These are phyloP conservation scores for Diplotaxis tenuifolia DNA, from an alignment of 345 rosid species.

Conservation along the genomic window DNA sequence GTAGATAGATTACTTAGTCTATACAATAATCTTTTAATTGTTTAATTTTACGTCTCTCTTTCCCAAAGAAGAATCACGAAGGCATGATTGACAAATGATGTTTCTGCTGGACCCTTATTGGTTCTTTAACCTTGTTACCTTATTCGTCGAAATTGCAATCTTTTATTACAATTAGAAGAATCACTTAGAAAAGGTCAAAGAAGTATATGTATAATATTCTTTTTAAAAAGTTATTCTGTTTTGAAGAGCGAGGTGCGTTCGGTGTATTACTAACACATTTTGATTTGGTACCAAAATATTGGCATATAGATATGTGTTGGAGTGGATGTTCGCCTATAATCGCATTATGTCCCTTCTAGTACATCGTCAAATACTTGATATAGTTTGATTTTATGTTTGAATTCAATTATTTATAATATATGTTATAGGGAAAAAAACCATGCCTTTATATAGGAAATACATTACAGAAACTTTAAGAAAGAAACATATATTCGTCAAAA, in stretches of 20 bases:
- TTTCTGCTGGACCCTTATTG: conserved; percentile 13
- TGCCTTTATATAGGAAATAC: background rate
- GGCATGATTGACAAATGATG: conserved; percentile 32
- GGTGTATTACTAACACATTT: conserved; percentile 16
- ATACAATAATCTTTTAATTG: background rate
- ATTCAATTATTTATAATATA: background rate
- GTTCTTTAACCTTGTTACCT: conserved; percentile 21
- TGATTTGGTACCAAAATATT: conserved; percentile 12
- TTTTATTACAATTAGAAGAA: background rate
- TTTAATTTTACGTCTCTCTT: background rate
- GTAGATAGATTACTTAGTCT: background rate
- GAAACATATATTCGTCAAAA: background rate
- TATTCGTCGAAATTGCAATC: background rate
- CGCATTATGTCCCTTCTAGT: background rate
- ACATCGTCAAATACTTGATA: background rate
- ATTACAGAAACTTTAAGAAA: background rate
- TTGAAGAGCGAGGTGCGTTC: conserved; percentile 29
- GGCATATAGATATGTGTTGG: conserved; percentile 13
- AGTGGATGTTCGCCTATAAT: conserved; percentile 3
- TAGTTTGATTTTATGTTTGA: background rate
- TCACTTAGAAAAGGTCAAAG: conserved; percentile 23
- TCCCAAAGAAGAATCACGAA: conserved; percentile 31
- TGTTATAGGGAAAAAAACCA: background rate
- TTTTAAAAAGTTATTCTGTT: background rate
- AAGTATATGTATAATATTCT: background rate